phyloP scores from a whole-genome alignment of 768 basidiomycete genomes.

The Leccinum obscurum region DNA sequence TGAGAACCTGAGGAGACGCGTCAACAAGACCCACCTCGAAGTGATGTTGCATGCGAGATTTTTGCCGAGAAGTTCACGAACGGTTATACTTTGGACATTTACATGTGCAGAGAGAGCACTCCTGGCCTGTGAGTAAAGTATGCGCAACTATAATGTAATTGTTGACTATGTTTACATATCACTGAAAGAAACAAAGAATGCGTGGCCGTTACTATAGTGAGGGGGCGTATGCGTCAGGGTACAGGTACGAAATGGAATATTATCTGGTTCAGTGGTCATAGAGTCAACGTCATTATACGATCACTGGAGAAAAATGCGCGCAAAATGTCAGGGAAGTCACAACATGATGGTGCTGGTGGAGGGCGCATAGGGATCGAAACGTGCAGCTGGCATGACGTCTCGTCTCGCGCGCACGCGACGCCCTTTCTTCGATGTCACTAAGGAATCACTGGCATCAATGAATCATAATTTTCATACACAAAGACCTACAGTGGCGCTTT shows the following conservation, averaged over 20 bases:
- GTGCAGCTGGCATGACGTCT: not conserved
- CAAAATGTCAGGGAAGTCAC: not conserved
- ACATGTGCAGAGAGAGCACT: not conserved
- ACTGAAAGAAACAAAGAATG: not conserved
- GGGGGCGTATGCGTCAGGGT: not conserved
- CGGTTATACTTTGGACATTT: not conserved
- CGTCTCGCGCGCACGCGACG: not conserved
- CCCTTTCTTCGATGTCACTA: slow-evolving; percentile 11
- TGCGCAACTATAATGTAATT: not conserved
- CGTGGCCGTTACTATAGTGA: not conserved
- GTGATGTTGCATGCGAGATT: not conserved
- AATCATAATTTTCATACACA: not conserved
- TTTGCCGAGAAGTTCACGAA: not conserved
- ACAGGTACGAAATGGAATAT: not conserved
- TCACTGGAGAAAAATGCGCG: not conserved
- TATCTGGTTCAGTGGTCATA: not conserved
- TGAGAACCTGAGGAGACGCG: not conserved
- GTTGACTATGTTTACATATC: not conserved
- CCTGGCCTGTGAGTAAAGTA: not conserved
- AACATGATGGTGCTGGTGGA: slow-evolving; percentile 15
- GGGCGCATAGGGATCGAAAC: slow-evolving; percentile 10
- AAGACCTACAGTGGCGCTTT: slow-evolving; percentile 12
- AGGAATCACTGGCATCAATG: not conserved
- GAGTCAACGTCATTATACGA: not conserved
- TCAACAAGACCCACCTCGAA: not conserved